Evolutionary conservation across 352 stramenopile species (phyloP).

Genomic region (Halophytophthora polymorphica): DNA sequence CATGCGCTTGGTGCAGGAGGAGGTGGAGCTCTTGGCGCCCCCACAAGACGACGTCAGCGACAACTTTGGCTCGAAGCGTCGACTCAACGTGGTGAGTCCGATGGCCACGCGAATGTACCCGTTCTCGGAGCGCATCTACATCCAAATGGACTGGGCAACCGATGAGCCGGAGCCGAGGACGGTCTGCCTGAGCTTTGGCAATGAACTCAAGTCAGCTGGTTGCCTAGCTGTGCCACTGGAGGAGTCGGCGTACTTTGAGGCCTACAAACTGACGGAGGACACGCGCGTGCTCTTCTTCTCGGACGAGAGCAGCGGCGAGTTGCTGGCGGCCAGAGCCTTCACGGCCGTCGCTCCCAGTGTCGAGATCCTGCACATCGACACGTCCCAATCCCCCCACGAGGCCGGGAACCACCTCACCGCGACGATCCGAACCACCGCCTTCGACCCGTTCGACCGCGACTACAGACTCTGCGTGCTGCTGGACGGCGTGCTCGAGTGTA

Average conservation of each 20-base stretch:
- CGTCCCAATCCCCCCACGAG: background rate
- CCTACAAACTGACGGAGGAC: conserved; percentile 14
- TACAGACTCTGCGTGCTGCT: conserved; percentile 44
- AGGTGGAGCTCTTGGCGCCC: conserved; percentile 12
- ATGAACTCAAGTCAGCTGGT: conserved; percentile 10
- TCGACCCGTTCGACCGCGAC: conserved; percentile 35
- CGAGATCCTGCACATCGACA: conserved; percentile 21
- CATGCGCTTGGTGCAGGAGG: conserved; percentile 21
- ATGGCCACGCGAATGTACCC: conserved; percentile 26
- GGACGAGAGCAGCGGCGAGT: conserved; percentile 18
- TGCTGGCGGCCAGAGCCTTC: conserved; percentile 38
- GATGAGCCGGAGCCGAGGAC: background rate
- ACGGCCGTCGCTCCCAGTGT: conserved; percentile 37
- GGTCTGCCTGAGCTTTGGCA: conserved; percentile 41
- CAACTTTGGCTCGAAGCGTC: background rate
- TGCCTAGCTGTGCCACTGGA: conserved; percentile 29
- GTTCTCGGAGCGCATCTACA: conserved; percentile 34
- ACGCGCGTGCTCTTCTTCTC: conserved; percentile 48
- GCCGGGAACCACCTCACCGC: conserved; percentile 15
- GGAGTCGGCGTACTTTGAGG: conserved; percentile 33
- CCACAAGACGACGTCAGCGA: background rate
- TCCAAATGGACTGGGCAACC: conserved; percentile 34
- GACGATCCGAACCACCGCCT: conserved; percentile 35
- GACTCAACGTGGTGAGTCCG: conserved; percentile 30
- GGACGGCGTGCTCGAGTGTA: conserved; percentile 44